These are phyloP conservation scores for Didymellaceae sp. DNA, from an alignment of 2,329 filamentous ascomycete species.

Conservation along the genomic window DNA sequence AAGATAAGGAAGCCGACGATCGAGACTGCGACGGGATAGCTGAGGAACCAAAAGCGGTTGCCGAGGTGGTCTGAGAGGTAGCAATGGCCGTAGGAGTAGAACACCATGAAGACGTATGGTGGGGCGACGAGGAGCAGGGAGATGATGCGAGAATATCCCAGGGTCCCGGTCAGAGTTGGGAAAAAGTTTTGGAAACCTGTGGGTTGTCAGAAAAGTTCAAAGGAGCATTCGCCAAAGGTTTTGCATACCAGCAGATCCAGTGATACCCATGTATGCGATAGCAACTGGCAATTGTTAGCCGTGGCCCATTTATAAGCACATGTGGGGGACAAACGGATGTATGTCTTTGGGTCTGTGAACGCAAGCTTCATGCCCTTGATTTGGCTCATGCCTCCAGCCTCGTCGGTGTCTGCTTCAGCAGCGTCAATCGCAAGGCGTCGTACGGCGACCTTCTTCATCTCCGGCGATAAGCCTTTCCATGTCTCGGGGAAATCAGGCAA, in stretches of 20 bases:
- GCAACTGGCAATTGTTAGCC: slow-evolving; percentile 37
- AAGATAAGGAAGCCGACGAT: slow-evolving; percentile 62
- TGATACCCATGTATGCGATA: slow-evolving; percentile 57
- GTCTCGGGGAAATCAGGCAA: slow-evolving; percentile 51
- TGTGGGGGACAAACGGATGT: slow-evolving; percentile 40
- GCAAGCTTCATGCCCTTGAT: slow-evolving; percentile 59
- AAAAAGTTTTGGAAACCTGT: slow-evolving; percentile 64
- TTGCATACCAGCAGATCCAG: slow-evolving; percentile 59
- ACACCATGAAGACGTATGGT: slow-evolving; percentile 66
- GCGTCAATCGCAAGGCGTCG: slow-evolving; percentile 59
- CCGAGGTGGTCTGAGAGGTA: slow-evolving; percentile 51
- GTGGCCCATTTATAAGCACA: not conserved
- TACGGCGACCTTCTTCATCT: slow-evolving; percentile 54
- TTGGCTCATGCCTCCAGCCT: slow-evolving; percentile 56
- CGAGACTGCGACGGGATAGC: slow-evolving; percentile 57
- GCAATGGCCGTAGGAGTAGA: slow-evolving; percentile 51
- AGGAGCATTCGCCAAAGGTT: too few species aligned
- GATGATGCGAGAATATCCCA: slow-evolving; percentile 60
- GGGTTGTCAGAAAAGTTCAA: not conserved
- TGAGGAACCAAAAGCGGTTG: slow-evolving; percentile 51
- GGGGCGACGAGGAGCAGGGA: slow-evolving; percentile 64
- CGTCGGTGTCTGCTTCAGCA: slow-evolving; percentile 53
- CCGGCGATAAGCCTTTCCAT: slow-evolving; percentile 49
- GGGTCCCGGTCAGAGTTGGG: slow-evolving; percentile 60
- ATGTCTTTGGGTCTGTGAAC: slow-evolving; percentile 59